phyloP scores from a whole-genome alignment of 2,329 filamentous ascomycete genomes.

The Acrocalymma vagum region DNA sequence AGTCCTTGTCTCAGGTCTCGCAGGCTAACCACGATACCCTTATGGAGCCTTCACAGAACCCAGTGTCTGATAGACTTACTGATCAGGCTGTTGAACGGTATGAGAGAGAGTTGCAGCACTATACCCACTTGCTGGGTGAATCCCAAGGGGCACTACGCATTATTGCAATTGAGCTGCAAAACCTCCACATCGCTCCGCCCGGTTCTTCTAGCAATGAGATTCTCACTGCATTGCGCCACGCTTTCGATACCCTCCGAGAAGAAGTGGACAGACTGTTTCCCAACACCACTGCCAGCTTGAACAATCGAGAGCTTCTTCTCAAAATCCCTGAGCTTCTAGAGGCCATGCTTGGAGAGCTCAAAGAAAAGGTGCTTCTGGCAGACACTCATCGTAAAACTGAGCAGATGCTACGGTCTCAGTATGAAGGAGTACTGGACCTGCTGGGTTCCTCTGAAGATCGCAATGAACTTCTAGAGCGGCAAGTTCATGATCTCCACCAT shows the following conservation, averaged over 20 bases:
- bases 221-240: conserved; percentile 50
- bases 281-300: conserved; percentile 43
- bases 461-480: conserved; percentile 45
- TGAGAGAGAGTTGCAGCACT: conserved; percentile 50
- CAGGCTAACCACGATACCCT: conserved; percentile 37
- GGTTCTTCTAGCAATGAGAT: conserved; percentile 44
- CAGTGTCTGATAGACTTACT: conserved; percentile 34
- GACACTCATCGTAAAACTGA: conserved; percentile 46
- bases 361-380: conserved; percentile 36
- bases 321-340: conserved; percentile 48
- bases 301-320: conserved; percentile 49
- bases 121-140: conserved; percentile 48
- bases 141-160: conserved; percentile 52
- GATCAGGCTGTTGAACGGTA: conserved; percentile 47
- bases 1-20: conserved; percentile 31
- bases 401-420: conserved; percentile 47
- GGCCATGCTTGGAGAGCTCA: conserved; percentile 44
- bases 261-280: conserved; percentile 53
- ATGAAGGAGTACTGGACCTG: conserved; percentile 36
- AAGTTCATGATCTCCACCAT: conserved; percentile 46
- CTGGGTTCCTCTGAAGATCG: conserved; percentile 43
- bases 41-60: conserved; percentile 26
- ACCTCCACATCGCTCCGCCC: conserved; percentile 49
- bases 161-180: conserved; percentile 53
- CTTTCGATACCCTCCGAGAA: conserved; percentile 51